Evolutionary conservation across 179 eudicot species (phyloP), one percentile per base, ranked within the genome.

Genomic region (Sideroxylon spinosum): DNA sequence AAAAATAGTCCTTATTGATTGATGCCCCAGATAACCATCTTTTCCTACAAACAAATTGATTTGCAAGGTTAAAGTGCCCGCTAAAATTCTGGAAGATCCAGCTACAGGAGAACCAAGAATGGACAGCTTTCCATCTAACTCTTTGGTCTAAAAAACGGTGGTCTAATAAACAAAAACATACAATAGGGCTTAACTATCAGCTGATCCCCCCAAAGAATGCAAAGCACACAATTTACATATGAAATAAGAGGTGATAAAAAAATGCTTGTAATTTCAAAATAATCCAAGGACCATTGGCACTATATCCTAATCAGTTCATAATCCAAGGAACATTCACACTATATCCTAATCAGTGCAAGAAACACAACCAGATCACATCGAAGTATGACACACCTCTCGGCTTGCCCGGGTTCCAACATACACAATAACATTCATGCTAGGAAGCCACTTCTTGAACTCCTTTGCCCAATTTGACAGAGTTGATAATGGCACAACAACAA

Each of bases 361-460:
- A 53, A 29, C 32, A 78, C n/a, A 62, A 52, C 16, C 55, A 46
- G 19, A 59, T 66, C 14, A 23, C 6, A 37, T 37, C 44, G 5
- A 37, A 37, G 44, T 37, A 37, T 37, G 44, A 37, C 83, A 73
- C 72, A 94, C 99, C 98, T 96, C 99, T 83, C 99, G 90, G 83
- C 99, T 94, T 28, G 97, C 97, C 81, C 99, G 98, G 32, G 96
- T 89, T 72, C 99, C 99, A 82, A 96, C 99, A 86, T 96, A 96
- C 12, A 96, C 84, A 77, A 96, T 86, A 64, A 96, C 89, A 88
- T 96, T 96, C 99, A 91, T 88, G 74, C 28, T 73, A 28, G 99
- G 98, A 82, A 96, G 97, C 99, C 99, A 96, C 91, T 96, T 96
- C 81, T 87, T 87, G 63, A 94, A 96, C 80, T 96, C 99, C 87